Evolutionary conservation across 192 early-diverging fungal species (phyloP).

Genomic region (Irineochytrium annulatum): DNA sequence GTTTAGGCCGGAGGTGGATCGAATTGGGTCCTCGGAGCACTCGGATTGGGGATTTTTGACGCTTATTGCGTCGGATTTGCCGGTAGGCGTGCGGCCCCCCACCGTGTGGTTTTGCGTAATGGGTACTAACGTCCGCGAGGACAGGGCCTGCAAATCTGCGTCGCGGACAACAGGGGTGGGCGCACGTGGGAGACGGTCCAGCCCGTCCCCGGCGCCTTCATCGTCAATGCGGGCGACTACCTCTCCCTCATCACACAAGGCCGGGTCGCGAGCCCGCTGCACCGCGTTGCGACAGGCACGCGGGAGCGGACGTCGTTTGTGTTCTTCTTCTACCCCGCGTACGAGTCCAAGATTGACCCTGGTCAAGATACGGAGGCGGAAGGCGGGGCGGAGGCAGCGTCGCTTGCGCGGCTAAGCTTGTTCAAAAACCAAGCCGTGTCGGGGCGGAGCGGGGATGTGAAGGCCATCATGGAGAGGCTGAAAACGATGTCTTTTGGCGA

Average conservation of each 20-base stretch:
- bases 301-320: slow-evolving; percentile 50
- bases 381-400: not conserved
- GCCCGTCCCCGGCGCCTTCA: slow-evolving; percentile 38
- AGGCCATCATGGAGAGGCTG: slow-evolving; percentile 12
- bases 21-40: slow-evolving; percentile 38
- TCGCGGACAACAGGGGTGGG: slow-evolving; percentile 8
- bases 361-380: not conserved
- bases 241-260: slow-evolving; percentile 53
- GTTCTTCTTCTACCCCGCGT: slow-evolving; percentile 62
- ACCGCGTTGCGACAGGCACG: slow-evolving; percentile 51
- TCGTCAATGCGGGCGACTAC: slow-evolving; percentile 66
- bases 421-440: slow-evolving; percentile 19
- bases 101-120: no score
- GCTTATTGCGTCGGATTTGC: slow-evolving; percentile 42
- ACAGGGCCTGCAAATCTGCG: slow-evolving; percentile 43
- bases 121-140: no score
- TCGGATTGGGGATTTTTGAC: slow-evolving; percentile 65
- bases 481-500: slow-evolving; percentile 26
- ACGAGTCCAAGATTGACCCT: slow-evolving; percentile 32
- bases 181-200: slow-evolving; percentile 47
- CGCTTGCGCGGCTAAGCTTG: slow-evolving; percentile 19
- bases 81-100: no score
- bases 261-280: slow-evolving; percentile 44
- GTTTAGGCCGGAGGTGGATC: slow-evolving; percentile 4
- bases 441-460: not conserved